phyloP scores from a whole-genome alignment of 768 basidiomycete genomes.

The Calocybe cyanea region DNA sequence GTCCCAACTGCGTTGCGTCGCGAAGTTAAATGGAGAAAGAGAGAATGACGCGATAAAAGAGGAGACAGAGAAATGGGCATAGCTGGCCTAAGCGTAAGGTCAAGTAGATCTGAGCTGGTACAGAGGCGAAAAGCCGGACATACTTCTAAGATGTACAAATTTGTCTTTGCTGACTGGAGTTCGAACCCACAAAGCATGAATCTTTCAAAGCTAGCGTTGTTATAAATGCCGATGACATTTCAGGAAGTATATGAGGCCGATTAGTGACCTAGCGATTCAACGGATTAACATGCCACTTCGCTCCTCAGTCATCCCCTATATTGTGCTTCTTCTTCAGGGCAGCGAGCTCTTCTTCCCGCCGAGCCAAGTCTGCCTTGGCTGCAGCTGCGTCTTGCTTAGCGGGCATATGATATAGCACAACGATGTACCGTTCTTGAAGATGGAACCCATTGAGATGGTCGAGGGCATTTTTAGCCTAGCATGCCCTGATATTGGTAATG shows the following conservation, averaged over 20 bases:
- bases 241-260: no score
- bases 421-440: slow-evolving; percentile 96
- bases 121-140: background rate
- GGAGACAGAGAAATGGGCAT: background rate
- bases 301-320: slow-evolving; percentile 66
- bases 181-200: no score
- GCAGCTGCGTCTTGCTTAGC: slow-evolving; percentile 94
- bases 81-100: background rate
- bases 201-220: no score
- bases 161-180: no score
- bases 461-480: slow-evolving; percentile 91
- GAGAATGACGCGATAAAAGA: background rate
- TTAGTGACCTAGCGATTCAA: background rate
- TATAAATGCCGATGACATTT: no score
- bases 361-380: slow-evolving; percentile 87
- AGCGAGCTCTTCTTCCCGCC: slow-evolving; percentile 85
- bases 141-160: background rate
- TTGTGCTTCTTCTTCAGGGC: slow-evolving; percentile 84
- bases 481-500: slow-evolving; percentile 11
- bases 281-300: slow-evolving; percentile 8
- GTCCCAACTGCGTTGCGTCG: slow-evolving; percentile 43
- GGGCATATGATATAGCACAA: slow-evolving; percentile 97
- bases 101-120: no score
- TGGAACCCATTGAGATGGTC: slow-evolving; percentile 98
- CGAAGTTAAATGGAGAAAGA: slow-evolving; percentile 1